A percentile compares a stretch with the other conserved stretches of the same genome.
phyloP scores from a whole-genome alignment of 1,284 basidiomycete genomes.

The Moesziomyces globuligerus region DNA sequence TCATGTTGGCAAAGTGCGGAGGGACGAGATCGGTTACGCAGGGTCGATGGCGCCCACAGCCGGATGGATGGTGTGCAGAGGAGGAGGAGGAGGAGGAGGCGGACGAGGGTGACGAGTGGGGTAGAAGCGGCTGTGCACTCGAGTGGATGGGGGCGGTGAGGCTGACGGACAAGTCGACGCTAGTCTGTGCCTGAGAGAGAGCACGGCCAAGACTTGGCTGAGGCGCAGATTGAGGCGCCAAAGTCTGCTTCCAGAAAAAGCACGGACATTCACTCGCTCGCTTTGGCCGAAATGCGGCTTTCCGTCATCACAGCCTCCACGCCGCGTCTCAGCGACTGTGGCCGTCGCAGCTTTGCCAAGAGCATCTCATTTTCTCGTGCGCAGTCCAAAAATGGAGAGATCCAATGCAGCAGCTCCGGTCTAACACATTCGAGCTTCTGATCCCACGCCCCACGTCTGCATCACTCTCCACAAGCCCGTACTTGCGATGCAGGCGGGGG shows the following conservation, averaged over 20 bases:
- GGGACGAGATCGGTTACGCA: too few species aligned
- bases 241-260: slow-evolving; percentile 4
- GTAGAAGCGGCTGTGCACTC: neutral
- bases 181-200: neutral
- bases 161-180: neutral
- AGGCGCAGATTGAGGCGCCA: too few species aligned
- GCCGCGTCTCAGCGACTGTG: neutral
- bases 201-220: too few species aligned
- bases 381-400: too few species aligned
- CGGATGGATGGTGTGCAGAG: neutral
- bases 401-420: too few species aligned
- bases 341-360: too few species aligned
- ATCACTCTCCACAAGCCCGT: too few species aligned
- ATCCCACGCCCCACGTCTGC: too few species aligned
- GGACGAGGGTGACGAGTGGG: neutral
- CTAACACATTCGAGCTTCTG: too few species aligned
- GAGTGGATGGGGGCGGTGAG: too few species aligned
- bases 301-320: slow-evolving; percentile 26
- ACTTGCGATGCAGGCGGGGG: too few species aligned
- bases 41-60: neutral
- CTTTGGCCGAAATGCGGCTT: slow-evolving; percentile 14
- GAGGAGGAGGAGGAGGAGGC: neutral
- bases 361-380: neutral
- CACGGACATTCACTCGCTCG: slow-evolving; percentile 8
- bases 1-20: slow-evolving; percentile 44